phyloP scores from a whole-genome alignment of 1,284 basidiomycete genomes.

The Leccinum brunneo-olivaceum region DNA sequence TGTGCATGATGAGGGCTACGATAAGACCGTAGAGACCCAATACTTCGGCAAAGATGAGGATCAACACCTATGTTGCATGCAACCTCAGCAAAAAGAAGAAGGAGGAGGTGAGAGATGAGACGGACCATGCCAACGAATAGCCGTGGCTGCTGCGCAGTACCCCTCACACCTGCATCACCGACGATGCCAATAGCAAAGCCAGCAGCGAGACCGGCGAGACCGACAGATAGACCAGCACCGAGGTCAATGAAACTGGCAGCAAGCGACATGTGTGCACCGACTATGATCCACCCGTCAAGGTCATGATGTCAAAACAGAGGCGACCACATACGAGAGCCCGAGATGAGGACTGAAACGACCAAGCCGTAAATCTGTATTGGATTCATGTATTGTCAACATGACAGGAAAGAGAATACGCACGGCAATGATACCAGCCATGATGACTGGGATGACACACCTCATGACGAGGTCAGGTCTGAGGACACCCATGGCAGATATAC shows the following conservation, averaged over 20 bases:
- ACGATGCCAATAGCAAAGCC: conserved; percentile 94
- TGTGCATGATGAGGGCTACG: conserved; percentile 88
- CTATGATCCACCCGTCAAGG: conserved; percentile 25
- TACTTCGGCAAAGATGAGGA: conserved; percentile 83
- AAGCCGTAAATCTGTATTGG: conserved; percentile 72
- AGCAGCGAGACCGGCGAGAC: conserved; percentile 83
- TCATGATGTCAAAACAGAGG: conserved; percentile 3
- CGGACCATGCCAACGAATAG: conserved; percentile 85
- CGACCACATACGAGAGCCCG: conserved; percentile 60
- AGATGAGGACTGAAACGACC: conserved; percentile 87
- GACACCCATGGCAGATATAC: conserved; percentile 97
- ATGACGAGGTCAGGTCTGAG: conserved; percentile 92
- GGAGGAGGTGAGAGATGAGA: conserved; percentile 1
- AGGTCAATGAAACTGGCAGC: conserved; percentile 86
- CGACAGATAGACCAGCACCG: conserved; percentile 83
- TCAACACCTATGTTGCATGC: conserved; percentile 44
- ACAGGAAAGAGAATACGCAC: conserved; percentile 34
- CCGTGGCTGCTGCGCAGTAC: conserved; percentile 86
- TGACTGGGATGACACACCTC: conserved; percentile 93
- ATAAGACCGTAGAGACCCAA: conserved; percentile 81
- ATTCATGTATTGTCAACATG: not conserved
- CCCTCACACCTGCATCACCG: conserved; percentile 90
- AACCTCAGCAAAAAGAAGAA: conserved; percentile 5
- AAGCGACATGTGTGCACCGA: conserved; percentile 52
- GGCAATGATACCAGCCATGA: conserved; percentile 99